Percentiles rank a stretch among this genome's conserved stretches.
Evolutionary conservation across 352 stramenopile species (phyloP).

Genomic region (Aphanomyces stellatus): DNA sequence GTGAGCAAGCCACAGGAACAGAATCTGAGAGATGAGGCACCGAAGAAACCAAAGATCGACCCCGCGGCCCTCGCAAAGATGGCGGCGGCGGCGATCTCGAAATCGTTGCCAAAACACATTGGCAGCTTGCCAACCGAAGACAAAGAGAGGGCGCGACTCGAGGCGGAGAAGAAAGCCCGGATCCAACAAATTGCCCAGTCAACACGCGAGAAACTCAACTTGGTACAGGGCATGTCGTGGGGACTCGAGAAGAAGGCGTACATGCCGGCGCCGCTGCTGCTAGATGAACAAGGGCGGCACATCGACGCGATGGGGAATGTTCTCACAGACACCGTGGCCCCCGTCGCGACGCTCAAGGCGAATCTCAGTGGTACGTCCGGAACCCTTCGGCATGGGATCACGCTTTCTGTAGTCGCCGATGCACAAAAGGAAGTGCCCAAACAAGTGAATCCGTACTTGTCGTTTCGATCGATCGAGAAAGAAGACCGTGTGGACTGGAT

Average conservation of each 20-base stretch:
- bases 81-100: constrained; percentile 65
- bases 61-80: constrained; percentile 54
- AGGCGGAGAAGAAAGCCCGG: constrained; percentile 48
- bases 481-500: constrained; percentile 58
- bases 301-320: constrained; percentile 67
- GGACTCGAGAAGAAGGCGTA: constrained; percentile 43
- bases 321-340: constrained; percentile 35
- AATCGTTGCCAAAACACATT: constrained; percentile 10
- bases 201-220: constrained; percentile 75
- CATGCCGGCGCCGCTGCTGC: constrained; percentile 64
- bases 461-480: constrained; percentile 58
- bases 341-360: constrained; percentile 43
- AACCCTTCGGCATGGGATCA: neutral
- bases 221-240: constrained; percentile 54
- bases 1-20: neutral
- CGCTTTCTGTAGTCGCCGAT: neutral
- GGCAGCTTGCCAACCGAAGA: constrained; percentile 14
- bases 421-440: constrained; percentile 25
- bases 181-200: constrained; percentile 77
- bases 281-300: constrained; percentile 72
- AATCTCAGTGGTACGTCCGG: constrained; percentile 28
- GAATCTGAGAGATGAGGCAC: constrained; percentile 4
- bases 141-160: constrained; percentile 31
- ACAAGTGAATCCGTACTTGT: constrained; percentile 66
- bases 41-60: constrained; percentile 27